These are phyloP conservation scores for Auricularia sp. DNA, from an alignment of 768 basidiomycete genomes.

Conservation along the genomic window DNA sequence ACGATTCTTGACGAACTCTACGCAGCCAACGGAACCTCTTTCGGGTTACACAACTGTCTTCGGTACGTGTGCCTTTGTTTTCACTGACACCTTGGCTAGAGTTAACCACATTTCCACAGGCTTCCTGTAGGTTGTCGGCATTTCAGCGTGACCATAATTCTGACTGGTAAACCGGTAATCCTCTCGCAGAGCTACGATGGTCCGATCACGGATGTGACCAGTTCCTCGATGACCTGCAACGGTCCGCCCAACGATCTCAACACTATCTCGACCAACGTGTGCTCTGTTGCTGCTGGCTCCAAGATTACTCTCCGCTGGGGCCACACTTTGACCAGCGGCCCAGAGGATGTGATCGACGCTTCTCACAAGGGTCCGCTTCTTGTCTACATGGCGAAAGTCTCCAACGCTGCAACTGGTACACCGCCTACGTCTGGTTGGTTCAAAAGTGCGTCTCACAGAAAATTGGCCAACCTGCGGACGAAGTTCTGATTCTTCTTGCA, in stretches of 20 bases:
- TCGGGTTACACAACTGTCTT: background rate
- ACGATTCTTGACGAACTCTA: constrained; percentile 1
- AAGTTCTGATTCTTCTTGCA: background rate
- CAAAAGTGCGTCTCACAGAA: background rate
- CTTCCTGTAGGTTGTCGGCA: background rate
- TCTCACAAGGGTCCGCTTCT: constrained; percentile 1
- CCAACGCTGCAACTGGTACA: background rate
- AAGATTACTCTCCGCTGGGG: constrained; percentile 4
- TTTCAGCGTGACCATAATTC: background rate
- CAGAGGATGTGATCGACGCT: constrained; percentile 1
- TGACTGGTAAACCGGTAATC: background rate
- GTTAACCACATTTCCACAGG: no score
- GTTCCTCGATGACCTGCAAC: constrained; percentile 2
- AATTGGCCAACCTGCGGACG: background rate
- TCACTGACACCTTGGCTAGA: no score
- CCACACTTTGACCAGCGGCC: constrained; percentile 1
- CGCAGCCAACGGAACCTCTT: background rate
- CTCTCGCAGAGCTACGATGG: constrained; percentile 7
- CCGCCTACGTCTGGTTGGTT: constrained; percentile 5
- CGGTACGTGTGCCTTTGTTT: background rate
- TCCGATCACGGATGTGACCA: constrained; percentile 12
- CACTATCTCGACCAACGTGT: constrained; percentile 1
- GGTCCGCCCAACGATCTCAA: constrained; percentile 2
- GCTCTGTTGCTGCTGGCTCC: constrained; percentile 2
- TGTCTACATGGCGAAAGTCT: constrained; percentile 5